Evolutionary conservation across 2,329 filamentous ascomycete genomes (phyloP).

Genomic region (Paraconiothyrium brasiliense): DNA sequence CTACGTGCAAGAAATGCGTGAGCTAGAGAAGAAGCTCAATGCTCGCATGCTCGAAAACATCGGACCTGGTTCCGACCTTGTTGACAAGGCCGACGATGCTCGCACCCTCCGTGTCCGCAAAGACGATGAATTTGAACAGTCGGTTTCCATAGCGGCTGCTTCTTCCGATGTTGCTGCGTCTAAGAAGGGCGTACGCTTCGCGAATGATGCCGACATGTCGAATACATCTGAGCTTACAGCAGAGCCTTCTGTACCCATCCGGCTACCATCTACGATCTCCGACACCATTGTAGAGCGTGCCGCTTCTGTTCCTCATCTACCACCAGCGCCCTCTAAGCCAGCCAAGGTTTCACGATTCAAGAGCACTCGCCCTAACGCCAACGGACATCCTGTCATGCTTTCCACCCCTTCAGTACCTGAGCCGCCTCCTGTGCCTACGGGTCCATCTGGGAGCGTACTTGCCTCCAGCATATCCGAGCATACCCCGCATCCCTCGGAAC

Average conservation of each 20-base stretch:
- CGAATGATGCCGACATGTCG: conserved; percentile 81
- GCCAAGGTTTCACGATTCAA: conserved; percentile 55
- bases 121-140: conserved; percentile 49
- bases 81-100: conserved; percentile 64
- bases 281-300: conserved; percentile 48
- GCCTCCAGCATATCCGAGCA: conserved; percentile 68
- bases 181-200: conserved; percentile 83
- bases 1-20: conserved; percentile 83
- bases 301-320: conserved; percentile 21
- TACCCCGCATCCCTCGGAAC: conserved; percentile 41
- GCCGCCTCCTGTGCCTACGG: conserved; percentile 45
- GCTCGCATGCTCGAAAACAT: conserved; percentile 66
- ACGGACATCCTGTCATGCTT: conserved; percentile 25
- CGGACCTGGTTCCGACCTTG: conserved; percentile 57
- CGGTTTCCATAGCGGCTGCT: conserved; percentile 23
- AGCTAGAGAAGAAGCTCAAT: conserved; percentile 81
- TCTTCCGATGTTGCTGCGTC: conserved; percentile 27
- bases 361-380: conserved; percentile 36
- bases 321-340: conserved; percentile 32
- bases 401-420: conserved; percentile 36
- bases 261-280: conserved; percentile 38
- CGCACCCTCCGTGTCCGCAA: conserved; percentile 61
- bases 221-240: conserved; percentile 44
- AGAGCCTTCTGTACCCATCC: conserved; percentile 25
- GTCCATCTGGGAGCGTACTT: conserved; percentile 61